A percentile compares a stretch with the other conserved stretches of the same genome.
These are phyloP conservation scores for Termitomyces sp. DNA, from an alignment of 768 basidiomycete species.

Conservation along the genomic window DNA sequence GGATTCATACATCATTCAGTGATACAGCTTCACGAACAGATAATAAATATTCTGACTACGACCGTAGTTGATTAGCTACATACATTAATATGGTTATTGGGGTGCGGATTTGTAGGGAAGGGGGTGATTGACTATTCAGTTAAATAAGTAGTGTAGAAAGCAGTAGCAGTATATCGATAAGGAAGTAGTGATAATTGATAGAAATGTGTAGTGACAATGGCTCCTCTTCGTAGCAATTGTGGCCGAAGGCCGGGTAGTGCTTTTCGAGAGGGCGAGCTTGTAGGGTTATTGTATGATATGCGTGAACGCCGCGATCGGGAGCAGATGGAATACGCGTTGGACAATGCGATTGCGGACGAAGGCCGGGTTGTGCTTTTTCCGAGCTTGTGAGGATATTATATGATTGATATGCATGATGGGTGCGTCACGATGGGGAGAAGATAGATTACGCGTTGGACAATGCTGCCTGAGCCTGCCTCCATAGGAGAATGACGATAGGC, in stretches of 20 bases:
- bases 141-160: neutral
- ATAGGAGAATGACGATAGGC: neutral
- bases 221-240: neutral
- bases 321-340: too few relatives aligned
- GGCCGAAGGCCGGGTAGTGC: neutral
- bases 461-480: neutral
- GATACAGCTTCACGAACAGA: neutral
- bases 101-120: neutral
- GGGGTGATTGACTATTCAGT: neutral
- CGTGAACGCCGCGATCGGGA: too few relatives aligned
- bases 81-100: neutral
- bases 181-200: slow-evolving; percentile 17
- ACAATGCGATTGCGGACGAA: neutral
- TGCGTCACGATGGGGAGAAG: slow-evolving; percentile 3
- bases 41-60: neutral
- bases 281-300: neutral
- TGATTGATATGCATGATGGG: neutral
- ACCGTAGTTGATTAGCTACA: neutral
- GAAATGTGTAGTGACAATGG: slow-evolving; percentile 10
- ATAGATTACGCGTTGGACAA: slow-evolving; percentile 1
- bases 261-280: neutral
- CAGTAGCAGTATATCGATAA: neutral
- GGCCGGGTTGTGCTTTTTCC: neutral
- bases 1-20: too few relatives aligned
- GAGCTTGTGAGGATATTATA: neutral